Base-by-base conservation (phyloP, 352 stramenopile species). In the Aphanomyces stellatus region DNA sequence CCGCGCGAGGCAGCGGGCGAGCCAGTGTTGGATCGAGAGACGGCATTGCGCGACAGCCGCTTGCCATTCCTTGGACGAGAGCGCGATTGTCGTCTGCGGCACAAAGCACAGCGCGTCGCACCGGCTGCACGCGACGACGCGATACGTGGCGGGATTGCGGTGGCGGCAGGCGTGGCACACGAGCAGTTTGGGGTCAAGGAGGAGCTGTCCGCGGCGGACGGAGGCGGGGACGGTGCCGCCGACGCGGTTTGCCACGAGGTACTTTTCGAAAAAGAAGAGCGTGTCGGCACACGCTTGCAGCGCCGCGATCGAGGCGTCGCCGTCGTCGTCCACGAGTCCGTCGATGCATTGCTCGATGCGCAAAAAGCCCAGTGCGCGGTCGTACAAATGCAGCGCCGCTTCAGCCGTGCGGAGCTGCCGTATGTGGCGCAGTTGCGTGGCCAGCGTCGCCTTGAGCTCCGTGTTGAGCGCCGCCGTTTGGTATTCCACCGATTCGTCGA, bases 241-340 rank as follows among this genome's bases (percentile, higher is more conserved):
- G 1, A 88, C 59, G 7, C 76, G 76, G 53, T 79, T 76, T 62
- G 88, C 78, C 13, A 80, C 81, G 10, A 92, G 82, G 46, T 92
- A 82, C 60, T 95, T 95, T 61, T 95, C 86, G 56, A 95, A 92
- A 53, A 91, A 91, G 31, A 93, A 78, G 24, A 95, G 74, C 33
- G 93, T 85, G 57, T 95, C 86, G 15, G 93, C 71, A 42, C 79
- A 90, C 43, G 89, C 91, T 65, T 92, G 91, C 22, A 95, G 65
- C 51, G 90, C 79, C 42, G 90, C 83, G 15, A 95, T 76, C n/a
- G n/a, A n/a, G n/a, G n/a, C n/a, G 17, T 64, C 62, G 17, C 25
- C 24, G 11, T 1, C 81, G 56, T 90, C 79, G n/a, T n/a, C n/a
- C n/a, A 92, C 51, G 7, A 95, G 75, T 24, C 81, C 77, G 42